Evolutionary conservation across 2,329 filamentous ascomycete species (phyloP).

Genomic region (Penicillium sp.): DNA sequence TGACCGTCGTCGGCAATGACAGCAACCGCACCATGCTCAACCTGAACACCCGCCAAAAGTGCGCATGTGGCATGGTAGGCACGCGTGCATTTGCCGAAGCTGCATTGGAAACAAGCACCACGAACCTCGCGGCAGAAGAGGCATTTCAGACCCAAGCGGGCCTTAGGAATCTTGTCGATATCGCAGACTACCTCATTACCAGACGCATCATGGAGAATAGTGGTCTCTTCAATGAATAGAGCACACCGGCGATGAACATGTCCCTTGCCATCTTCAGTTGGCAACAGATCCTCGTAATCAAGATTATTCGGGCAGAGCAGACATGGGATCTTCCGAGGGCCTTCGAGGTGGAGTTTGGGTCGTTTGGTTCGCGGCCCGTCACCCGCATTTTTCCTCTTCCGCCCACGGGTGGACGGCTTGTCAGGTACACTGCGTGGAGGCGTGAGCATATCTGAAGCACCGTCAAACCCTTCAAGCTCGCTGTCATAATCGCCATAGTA

Average conservation of each 20-base stretch:
- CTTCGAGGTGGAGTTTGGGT: constrained; percentile 73
- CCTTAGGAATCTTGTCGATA: constrained; percentile 79
- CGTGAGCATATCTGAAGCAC: constrained; percentile 71
- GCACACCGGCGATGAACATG: constrained; percentile 84
- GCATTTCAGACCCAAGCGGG: constrained; percentile 88
- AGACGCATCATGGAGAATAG: constrained; percentile 70
- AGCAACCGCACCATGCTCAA: constrained; percentile 83
- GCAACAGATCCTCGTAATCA: constrained; percentile 76
- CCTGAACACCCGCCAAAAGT: constrained; percentile 84
- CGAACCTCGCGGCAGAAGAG: constrained; percentile 92
- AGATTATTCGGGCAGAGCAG: constrained; percentile 91
- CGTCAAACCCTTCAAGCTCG: constrained; percentile 65
- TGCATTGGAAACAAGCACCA: constrained; percentile 97
- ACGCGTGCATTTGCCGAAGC: constrained; percentile 87
- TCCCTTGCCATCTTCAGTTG: constrained; percentile 83
- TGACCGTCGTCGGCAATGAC: constrained; percentile 88
- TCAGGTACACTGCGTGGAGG: constrained; percentile 75
- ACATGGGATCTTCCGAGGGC: constrained; percentile 76
- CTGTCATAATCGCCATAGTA: constrained; percentile 60
- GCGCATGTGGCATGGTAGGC: constrained; percentile 96
- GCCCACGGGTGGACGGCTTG: constrained; percentile 63
- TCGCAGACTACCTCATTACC: constrained; percentile 76
- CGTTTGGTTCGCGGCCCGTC: constrained; percentile 72
- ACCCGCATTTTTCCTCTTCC: constrained; percentile 69
- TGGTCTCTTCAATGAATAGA: constrained; percentile 89